phyloP scores from a whole-genome alignment of 352 stramenopile genomes.

The Pythium vanterpoolii region DNA sequence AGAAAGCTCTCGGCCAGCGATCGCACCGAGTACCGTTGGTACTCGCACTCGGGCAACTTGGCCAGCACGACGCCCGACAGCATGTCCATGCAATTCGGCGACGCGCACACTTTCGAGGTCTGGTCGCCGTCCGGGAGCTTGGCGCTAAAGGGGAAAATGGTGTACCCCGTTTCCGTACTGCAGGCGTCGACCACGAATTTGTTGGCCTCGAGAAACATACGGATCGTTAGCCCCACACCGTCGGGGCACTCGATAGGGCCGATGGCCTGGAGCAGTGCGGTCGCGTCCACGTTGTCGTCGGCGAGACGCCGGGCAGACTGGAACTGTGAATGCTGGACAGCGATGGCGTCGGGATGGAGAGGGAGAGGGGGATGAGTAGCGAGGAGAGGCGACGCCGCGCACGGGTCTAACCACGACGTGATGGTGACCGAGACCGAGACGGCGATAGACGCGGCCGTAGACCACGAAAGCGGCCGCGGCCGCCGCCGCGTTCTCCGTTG shows the following conservation, averaged over 20 bases:
- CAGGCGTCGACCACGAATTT: constrained; percentile 23
- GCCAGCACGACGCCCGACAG: constrained; percentile 27
- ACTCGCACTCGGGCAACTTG: constrained; percentile 31
- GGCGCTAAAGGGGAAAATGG: constrained; percentile 20
- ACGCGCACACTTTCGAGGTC: constrained; percentile 19
- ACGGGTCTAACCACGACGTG: not conserved
- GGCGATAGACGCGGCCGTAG: not conserved
- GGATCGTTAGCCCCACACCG: constrained; percentile 12
- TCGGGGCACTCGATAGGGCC: constrained; percentile 15
- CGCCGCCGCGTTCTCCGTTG: not conserved
- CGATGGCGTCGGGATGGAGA: too few species aligned
- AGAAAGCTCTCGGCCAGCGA: constrained; percentile 28
- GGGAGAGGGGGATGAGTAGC: too few species aligned
- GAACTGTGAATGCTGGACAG: not conserved
- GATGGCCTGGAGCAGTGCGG: constrained; percentile 14
- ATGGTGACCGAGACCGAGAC: not conserved
- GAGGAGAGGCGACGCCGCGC: not conserved
- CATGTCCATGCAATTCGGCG: constrained; percentile 26
- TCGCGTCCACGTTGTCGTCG: constrained; percentile 5
- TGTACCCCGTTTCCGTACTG: constrained; percentile 23
- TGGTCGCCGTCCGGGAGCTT: constrained; percentile 18
- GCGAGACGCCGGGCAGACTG: not conserved
- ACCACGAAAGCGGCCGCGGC: not conserved
- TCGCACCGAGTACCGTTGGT: constrained; percentile 20
- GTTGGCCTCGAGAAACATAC: constrained; percentile 23